Conservation (phyloP, 768 basidiomycete genomes). For the Termitomyces sp. region DNA sequence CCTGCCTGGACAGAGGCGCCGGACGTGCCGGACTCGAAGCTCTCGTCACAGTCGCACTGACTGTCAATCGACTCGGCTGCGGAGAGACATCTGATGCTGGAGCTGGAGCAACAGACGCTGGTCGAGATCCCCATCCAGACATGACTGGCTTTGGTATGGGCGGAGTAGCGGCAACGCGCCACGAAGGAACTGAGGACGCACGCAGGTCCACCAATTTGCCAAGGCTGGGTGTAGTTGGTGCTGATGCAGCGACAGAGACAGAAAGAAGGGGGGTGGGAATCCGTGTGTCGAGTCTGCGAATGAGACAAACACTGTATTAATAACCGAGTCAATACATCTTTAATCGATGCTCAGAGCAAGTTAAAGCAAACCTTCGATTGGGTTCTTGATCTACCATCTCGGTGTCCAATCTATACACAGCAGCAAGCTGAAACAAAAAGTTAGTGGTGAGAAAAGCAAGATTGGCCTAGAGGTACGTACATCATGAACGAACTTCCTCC, state of each 20-base stretch:
- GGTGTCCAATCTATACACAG: slow-evolving; percentile 76
- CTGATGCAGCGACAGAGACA: slow-evolving; percentile 25
- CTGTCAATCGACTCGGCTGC: neutral
- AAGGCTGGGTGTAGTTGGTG: slow-evolving; percentile 31
- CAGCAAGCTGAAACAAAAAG: slow-evolving; percentile 50
- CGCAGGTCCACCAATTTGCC: slow-evolving; percentile 62
- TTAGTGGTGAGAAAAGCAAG: neutral
- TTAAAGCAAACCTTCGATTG: slow-evolving; percentile 46
- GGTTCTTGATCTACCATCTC: slow-evolving; percentile 93
- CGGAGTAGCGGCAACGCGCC: slow-evolving; percentile 15
- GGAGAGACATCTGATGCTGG: neutral
- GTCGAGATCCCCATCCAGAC: slow-evolving; percentile 6
- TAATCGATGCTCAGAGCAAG: neutral
- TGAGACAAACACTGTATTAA: slow-evolving; percentile 58
- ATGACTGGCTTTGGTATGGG: slow-evolving; percentile 6
- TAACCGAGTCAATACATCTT: neutral
- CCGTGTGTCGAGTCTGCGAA: slow-evolving; percentile 78
- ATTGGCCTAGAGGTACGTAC: slow-evolving; percentile 34
- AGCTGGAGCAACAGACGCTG: neutral
- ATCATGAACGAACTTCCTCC: slow-evolving; percentile 80
- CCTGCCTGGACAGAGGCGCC: neutral
- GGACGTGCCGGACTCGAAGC: slow-evolving; percentile 10
- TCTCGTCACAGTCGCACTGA: slow-evolving; percentile 5
- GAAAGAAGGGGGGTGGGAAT: slow-evolving; percentile 73
- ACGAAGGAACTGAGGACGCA: slow-evolving; percentile 16